Conservation (phyloP, 2,329 filamentous ascomycete species). For the Claviceps cyperi region DNA sequence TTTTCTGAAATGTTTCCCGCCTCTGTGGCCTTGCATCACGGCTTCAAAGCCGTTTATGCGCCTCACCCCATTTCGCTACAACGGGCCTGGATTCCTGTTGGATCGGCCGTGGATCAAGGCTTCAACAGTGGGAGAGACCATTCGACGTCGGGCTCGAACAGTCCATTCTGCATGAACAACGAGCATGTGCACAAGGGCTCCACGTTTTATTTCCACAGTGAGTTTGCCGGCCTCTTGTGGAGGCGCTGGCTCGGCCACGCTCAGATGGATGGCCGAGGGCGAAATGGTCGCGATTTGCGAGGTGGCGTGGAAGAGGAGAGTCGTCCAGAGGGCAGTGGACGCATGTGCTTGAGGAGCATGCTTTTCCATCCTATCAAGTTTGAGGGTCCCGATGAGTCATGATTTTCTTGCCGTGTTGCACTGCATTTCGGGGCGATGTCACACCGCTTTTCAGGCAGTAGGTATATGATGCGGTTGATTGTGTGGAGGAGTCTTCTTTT, state of each 20-base stretch:
- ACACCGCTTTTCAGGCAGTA: too few relatives aligned
- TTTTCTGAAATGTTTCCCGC: slow-evolving; percentile 71
- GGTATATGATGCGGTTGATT: too few relatives aligned
- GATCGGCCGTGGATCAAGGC: slow-evolving; percentile 50
- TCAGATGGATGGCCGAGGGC: slow-evolving; percentile 35
- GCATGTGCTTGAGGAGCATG: slow-evolving; percentile 69
- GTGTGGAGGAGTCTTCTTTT: too few relatives aligned
- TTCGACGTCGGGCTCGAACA: slow-evolving; percentile 48
- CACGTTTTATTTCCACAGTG: slow-evolving; percentile 73
- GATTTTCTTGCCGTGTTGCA: not conserved
- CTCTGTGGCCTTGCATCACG: slow-evolving; percentile 56
- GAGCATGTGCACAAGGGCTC: slow-evolving; percentile 75
- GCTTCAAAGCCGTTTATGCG: slow-evolving; percentile 64
- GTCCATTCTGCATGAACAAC: slow-evolving; percentile 51
- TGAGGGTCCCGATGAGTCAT: slow-evolving; percentile 28
- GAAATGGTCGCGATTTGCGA: slow-evolving; percentile 35
- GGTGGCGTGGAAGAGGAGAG: slow-evolving; percentile 39
- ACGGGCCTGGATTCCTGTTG: slow-evolving; percentile 54
- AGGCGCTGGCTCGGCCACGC: slow-evolving; percentile 57
- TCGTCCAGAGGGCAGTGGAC: slow-evolving; percentile 32
- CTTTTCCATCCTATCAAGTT: slow-evolving; percentile 70
- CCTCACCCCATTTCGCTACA: slow-evolving; percentile 74
- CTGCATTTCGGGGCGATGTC: not conserved
- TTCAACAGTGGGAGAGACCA: slow-evolving; percentile 67
- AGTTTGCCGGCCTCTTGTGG: slow-evolving; percentile 67